phyloP scores from a whole-genome alignment of 1,284 basidiomycete species.

The Irpex lacteus region DNA sequence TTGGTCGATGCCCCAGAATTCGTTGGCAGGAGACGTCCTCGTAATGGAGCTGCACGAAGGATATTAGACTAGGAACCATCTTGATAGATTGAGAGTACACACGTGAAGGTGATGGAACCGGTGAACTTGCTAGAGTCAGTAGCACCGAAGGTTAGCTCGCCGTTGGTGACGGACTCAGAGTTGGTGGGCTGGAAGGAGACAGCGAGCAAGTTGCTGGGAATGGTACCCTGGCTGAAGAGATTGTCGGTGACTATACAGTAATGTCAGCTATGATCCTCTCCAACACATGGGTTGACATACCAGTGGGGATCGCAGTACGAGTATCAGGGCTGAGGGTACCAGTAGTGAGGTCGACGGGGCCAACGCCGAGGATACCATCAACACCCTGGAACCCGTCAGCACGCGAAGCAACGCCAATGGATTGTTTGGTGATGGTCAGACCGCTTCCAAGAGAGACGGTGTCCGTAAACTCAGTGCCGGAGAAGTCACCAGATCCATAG shows the following conservation, averaged over 20 bases:
- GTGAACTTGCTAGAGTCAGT: conserved; percentile 46
- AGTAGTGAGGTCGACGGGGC: conserved; percentile 43
- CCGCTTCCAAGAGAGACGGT: conserved; percentile 23
- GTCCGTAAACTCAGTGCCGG: conserved; percentile 29
- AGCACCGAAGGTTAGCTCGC: conserved; percentile 41
- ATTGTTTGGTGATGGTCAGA: conserved; percentile 32
- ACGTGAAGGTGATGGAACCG: conserved; percentile 39
- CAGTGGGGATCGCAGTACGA: conserved; percentile 15
- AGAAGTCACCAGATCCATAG: conserved; percentile 52
- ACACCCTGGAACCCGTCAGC: conserved; percentile 36
- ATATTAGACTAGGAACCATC: not conserved
- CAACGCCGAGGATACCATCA: conserved; percentile 53
- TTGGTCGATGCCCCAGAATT: conserved; percentile 26
- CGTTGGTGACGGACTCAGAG: conserved; percentile 20
- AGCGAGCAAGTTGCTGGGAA: conserved; percentile 32
- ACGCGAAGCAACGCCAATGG: conserved; percentile 49
- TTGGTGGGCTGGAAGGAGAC: conserved; percentile 46
- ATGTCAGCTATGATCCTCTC: not conserved
- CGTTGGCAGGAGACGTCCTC: conserved; percentile 32
- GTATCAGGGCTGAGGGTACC: conserved; percentile 19
- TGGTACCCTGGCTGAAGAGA: conserved; percentile 33
- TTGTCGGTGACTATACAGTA: conserved; percentile 39
- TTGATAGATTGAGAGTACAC: conserved; percentile 6
- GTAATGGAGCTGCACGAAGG: conserved; percentile 22
- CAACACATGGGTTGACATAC: conserved; percentile 2